These are phyloP conservation scores for Phalaenopsis hybrid DNA, from an alignment of 116 monocot genomes.

Conservation along the genomic window DNA sequence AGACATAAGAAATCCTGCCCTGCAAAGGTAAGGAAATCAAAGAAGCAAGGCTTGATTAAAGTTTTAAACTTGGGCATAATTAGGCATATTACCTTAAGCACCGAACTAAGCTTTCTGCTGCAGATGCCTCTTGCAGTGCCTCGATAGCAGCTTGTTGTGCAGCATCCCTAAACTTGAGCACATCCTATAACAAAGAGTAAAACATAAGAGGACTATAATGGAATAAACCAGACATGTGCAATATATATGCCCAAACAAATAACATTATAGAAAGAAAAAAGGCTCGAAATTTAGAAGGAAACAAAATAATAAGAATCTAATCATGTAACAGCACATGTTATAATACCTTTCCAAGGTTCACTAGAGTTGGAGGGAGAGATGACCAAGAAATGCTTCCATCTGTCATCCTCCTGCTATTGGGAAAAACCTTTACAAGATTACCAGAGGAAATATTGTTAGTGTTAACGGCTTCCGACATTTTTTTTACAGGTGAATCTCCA, in stretches of 20 bases:
- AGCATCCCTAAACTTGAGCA: conserved; percentile 64
- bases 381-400: conserved; percentile 72
- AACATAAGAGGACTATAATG: no score
- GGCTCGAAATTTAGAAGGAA: background rate
- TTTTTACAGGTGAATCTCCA: conserved; percentile 39
- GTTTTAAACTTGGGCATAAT: background rate
- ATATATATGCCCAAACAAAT: background rate
- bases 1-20: no score
- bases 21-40: no score
- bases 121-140: conserved; percentile 90
- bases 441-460: conserved; percentile 24
- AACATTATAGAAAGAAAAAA: background rate
- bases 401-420: conserved; percentile 40
- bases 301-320: no score
- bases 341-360: conserved; percentile 83
- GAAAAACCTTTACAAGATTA: conserved; percentile 49
- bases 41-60: background rate
- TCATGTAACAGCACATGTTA: background rate
- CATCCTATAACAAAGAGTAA: conserved; percentile 44
- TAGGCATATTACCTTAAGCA: conserved; percentile 70
- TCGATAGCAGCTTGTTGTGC: conserved; percentile 81
- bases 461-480: conserved; percentile 28
- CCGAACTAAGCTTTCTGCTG: conserved; percentile 75
- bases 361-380: conserved; percentile 49
- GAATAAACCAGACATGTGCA: no score